Evolutionary conservation across 495 filamentous ascomycete genomes (phyloP).

Genomic region (Bombardia bombarda): DNA sequence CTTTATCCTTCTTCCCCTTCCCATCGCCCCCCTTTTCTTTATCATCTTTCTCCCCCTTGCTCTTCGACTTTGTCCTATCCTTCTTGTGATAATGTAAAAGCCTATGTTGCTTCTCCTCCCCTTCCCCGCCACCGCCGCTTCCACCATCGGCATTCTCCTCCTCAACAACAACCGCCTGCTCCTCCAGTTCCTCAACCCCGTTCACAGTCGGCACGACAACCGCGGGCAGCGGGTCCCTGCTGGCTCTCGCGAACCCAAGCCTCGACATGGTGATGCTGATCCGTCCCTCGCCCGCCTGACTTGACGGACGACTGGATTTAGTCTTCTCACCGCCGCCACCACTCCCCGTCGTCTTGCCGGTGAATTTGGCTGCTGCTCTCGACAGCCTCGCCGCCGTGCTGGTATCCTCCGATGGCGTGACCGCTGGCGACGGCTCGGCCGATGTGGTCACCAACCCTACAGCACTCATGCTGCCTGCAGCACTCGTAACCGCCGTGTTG

Average conservation of each 20-base stretch:
- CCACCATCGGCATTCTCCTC: slow-evolving; percentile 20
- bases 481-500: background rate
- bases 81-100: slow-evolving; percentile 34
- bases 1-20: slow-evolving; percentile 33
- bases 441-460: slow-evolving; percentile 28
- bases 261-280: slow-evolving; percentile 60
- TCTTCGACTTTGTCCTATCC: slow-evolving; percentile 39
- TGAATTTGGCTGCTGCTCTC: slow-evolving; percentile 51
- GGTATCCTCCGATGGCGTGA: slow-evolving; percentile 46
- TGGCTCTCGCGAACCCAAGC: slow-evolving; percentile 46
- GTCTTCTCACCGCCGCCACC: no score
- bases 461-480: no score
- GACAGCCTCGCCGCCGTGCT: slow-evolving; percentile 43
- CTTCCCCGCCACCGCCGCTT: no score
- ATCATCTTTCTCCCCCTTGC: slow-evolving; percentile 23
- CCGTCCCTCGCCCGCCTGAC: slow-evolving; percentile 58
- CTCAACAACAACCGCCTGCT: slow-evolving; percentile 28
- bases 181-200: slow-evolving; percentile 24
- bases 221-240: slow-evolving; percentile 37
- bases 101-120: slow-evolving; percentile 31
- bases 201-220: background rate
- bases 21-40: slow-evolving; percentile 25
- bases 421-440: slow-evolving; percentile 25
- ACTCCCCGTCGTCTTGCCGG: slow-evolving; percentile 40
- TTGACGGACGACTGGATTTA: slow-evolving; percentile 62